A percentile compares a stretch with the other conserved stretches of the same genome.
Conservation (phyloP, 2,329 filamentous ascomycete genomes). For the Fusarium sp. region DNA sequence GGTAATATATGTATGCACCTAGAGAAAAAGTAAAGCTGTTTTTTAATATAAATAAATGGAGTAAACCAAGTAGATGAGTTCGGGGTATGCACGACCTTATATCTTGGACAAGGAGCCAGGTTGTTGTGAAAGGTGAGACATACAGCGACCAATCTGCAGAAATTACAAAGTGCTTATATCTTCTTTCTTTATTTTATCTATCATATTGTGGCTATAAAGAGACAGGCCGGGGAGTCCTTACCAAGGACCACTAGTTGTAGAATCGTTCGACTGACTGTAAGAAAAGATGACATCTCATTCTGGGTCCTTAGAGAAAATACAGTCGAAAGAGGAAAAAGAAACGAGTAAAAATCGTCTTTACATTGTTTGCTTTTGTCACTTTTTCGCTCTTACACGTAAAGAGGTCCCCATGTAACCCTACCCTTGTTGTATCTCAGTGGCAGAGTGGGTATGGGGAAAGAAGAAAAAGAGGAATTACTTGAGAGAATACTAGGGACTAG, state of each 20-base stretch:
- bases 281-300: background rate
- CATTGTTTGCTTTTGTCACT: background rate
- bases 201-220: background rate
- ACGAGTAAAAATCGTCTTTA: background rate
- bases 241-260: background rate
- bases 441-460: background rate
- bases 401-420: background rate
- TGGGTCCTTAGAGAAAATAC: no score
- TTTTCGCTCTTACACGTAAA: background rate
- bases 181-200: background rate
- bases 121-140: background rate
- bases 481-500: background rate
- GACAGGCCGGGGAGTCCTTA: background rate
- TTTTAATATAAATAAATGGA: slow-evolving; percentile 9
- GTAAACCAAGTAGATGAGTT: background rate
- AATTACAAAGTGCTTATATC: background rate
- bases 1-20: background rate
- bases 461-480: background rate
- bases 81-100: slow-evolving; percentile 35
- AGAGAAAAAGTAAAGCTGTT: background rate
- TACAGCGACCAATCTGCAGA: background rate
- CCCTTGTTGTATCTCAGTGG: background rate
- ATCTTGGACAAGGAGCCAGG: slow-evolving; percentile 20
- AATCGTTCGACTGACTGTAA: background rate
- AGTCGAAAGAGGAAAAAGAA: background rate